Conservation (phyloP, 768 basidiomycete genomes). For the Phaeotremella skinneri region DNA sequence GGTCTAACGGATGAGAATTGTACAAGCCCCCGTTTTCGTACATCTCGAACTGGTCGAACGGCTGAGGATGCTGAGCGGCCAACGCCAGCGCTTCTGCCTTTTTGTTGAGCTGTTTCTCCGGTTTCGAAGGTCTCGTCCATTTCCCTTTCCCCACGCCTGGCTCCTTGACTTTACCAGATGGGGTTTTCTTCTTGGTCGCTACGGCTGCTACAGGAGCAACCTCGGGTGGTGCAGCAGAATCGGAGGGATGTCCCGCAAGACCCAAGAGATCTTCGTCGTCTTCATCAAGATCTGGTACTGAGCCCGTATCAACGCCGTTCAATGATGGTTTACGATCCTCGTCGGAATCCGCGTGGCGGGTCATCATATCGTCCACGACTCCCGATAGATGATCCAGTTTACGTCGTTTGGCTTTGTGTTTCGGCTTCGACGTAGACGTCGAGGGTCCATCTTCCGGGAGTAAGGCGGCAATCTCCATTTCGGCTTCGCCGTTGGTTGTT, state of each 20-base stretch:
- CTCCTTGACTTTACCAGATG: slow-evolving; percentile 29
- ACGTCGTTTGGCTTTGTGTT: slow-evolving; percentile 20
- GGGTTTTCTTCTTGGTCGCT: slow-evolving; percentile 4
- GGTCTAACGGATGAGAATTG: no score
- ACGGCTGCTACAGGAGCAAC: background rate
- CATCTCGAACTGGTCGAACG: background rate
- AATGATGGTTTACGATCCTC: background rate
- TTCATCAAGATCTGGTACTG: background rate
- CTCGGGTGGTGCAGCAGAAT: no score
- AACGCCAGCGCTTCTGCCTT: slow-evolving; percentile 15
- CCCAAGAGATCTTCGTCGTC: slow-evolving; percentile 1
- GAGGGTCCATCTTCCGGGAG: slow-evolving; percentile 17
- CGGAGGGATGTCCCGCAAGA: background rate
- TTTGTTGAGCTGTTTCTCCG: slow-evolving; percentile 20
- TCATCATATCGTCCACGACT: background rate
- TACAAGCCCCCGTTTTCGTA: no score
- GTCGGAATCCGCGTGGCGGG: background rate
- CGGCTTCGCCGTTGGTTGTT: slow-evolving; percentile 20
- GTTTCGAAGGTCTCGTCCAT: slow-evolving; percentile 35
- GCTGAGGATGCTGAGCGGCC: background rate
- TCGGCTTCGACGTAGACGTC: slow-evolving; percentile 13
- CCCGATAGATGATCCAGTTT: slow-evolving; percentile 7
- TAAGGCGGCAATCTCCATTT: slow-evolving; percentile 41
- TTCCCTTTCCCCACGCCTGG: slow-evolving; percentile 40
- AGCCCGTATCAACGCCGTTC: background rate